A percentile compares a stretch with the other conserved stretches of the same genome.
These are phyloP conservation scores for Cephalotrichum gorgonifer DNA, from an alignment of 2,329 filamentous ascomycete species.

Conservation along the genomic window DNA sequence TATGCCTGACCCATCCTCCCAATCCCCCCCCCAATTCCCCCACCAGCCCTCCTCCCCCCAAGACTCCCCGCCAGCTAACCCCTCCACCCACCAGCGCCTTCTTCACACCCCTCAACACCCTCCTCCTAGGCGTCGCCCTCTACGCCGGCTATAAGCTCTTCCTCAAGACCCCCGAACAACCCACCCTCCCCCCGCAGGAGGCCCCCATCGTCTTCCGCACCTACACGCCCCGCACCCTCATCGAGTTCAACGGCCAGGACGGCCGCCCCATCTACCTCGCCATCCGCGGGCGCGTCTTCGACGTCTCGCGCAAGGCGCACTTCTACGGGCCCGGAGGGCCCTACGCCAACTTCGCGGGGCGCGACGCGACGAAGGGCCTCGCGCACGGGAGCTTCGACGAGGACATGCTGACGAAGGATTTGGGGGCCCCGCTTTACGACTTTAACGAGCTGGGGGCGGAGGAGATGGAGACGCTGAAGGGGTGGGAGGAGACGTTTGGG, in stretches of 20 bases:
- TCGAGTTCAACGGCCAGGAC: conserved; percentile 72
- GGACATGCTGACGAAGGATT: conserved; percentile 87
- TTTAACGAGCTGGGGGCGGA: conserved; percentile 62
- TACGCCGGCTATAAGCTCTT: conserved; percentile 49
- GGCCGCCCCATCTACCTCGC: conserved; percentile 73
- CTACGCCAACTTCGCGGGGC: conserved; percentile 91
- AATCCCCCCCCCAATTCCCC: background rate
- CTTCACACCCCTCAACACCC: conserved; percentile 51
- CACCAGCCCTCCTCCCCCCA: background rate
- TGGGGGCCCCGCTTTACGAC: conserved; percentile 72
- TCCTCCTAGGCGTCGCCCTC: conserved; percentile 44
- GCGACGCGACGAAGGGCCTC: conserved; percentile 80
- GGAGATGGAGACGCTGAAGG: conserved; percentile 71
- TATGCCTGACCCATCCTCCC: background rate
- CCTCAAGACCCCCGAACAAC: conserved; percentile 31
- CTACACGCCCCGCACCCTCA: conserved; percentile 71
- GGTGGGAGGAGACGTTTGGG: conserved; percentile 88
- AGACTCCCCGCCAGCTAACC: background rate
- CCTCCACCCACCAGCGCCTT: conserved; percentile 26
- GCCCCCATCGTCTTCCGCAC: conserved; percentile 53
- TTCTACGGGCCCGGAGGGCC: conserved; percentile 95
- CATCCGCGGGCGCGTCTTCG: conserved; percentile 86
- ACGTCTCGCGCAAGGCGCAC: conserved; percentile 76
- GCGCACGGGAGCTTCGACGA: conserved; percentile 89
- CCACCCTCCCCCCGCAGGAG: conserved; percentile 35